These are phyloP conservation scores for Elsinoe perseae DNA, from an alignment of 2,329 filamentous ascomycete genomes.

Conservation along the genomic window DNA sequence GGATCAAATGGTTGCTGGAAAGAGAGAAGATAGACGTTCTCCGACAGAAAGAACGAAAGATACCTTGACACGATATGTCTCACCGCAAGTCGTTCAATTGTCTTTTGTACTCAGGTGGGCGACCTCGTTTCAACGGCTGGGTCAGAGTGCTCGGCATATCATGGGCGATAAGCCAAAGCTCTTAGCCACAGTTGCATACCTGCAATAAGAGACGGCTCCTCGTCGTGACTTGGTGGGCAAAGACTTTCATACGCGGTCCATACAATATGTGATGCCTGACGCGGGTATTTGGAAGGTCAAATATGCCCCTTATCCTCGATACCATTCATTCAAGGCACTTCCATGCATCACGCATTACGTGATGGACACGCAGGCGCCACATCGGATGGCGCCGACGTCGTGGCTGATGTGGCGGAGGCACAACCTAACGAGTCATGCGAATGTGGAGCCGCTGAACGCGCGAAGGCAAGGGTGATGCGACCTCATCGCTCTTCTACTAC, in stretches of 20 bases:
- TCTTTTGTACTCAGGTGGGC: slow-evolving; percentile 14
- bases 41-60: background rate
- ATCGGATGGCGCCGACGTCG: slow-evolving; percentile 10
- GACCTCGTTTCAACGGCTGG: slow-evolving; percentile 11
- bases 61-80: slow-evolving; percentile 11
- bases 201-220: background rate
- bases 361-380: slow-evolving; percentile 3
- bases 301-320: background rate
- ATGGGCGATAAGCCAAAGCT: slow-evolving; percentile 11
- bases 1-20: background rate
- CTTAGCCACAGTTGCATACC: slow-evolving; percentile 7
- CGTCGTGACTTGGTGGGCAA: background rate
- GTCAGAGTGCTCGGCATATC: slow-evolving; percentile 10
- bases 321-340: background rate
- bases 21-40: background rate
- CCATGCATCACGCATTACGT: slow-evolving; percentile 1
- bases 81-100: slow-evolving; percentile 14
- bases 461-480: too few relatives aligned
- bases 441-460: background rate
- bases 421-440: background rate
- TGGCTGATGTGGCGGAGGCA: background rate
- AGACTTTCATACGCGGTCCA: too few relatives aligned
- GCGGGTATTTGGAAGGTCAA: background rate
- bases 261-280: too few relatives aligned
- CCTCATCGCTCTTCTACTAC: too few relatives aligned